Base-by-base conservation (phyloP, 2,329 filamentous ascomycete species). In the Raffaelea ambrosiae region DNA sequence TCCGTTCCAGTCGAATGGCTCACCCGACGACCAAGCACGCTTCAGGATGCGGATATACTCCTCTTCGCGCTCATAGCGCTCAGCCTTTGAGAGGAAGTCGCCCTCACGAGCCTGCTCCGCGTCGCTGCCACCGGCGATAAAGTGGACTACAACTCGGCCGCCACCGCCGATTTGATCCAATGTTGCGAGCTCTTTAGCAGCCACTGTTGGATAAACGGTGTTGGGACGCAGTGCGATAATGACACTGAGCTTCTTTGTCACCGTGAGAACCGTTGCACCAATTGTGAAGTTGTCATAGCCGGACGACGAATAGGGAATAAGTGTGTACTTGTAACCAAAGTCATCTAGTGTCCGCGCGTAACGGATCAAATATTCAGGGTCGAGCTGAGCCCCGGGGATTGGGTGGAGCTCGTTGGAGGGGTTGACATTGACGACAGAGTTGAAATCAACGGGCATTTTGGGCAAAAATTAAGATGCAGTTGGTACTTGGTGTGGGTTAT, bases 201-300 rank as follows among this genome's bases (percentile, higher is more conserved):
- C 78, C 0, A 81, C 77, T 2, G 78, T 82, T 4, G 78, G 78
- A 55, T 78, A 80, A 8, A 81, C 57, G 0, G 76, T 80, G 64
- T 82, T 82, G 26, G 78, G 77, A 1, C 77, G 72, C 3, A 81
- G 69, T 3, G 78, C 77, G 49, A 81, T 79, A 58, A 81, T 79
- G 51, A 81, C 64, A 54, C 75, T 81, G 56, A 82, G 61, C 23
- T 80, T 72, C 54, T 79, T 79, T 45, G 78, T 81, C 38, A 65
- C 67, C 0, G 77, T 61, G 0, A 72, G 70, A 48, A 82, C 79
- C 14, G 74, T 79, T 0, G 78, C 76, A 20, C 75, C 78, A 11
- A 76, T 67, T 5, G 77, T 81, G 62, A 73, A 81, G 1, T 75
- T 75, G 53, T 80, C 76, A 49, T 69, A 77, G 10, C 59, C 72